Evolutionary conservation across 2,329 filamentous ascomycete species (phyloP).

Genomic region (Monosporascus ibericus): DNA sequence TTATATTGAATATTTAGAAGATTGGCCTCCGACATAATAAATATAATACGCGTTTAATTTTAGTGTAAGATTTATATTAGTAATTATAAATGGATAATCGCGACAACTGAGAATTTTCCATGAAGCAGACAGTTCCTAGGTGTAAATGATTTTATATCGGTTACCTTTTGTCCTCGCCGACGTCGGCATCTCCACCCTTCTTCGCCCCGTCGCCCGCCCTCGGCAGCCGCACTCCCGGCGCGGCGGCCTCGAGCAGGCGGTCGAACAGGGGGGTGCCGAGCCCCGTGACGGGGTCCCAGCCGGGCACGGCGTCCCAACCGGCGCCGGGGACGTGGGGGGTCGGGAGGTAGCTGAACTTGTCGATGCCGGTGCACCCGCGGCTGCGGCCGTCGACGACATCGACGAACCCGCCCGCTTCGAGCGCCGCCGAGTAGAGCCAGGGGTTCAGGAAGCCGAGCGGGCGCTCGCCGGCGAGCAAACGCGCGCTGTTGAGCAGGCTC

Average conservation of each 20-base stretch:
- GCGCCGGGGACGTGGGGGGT: slow-evolving; percentile 25
- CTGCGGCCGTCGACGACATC: slow-evolving; percentile 30
- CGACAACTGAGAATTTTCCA: too few species aligned
- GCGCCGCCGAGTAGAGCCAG: slow-evolving; percentile 43
- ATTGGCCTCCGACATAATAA: too few species aligned
- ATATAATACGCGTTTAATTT: too few species aligned
- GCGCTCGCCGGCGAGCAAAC: slow-evolving; percentile 46
- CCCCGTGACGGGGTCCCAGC: slow-evolving; percentile 43
- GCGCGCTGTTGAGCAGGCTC: slow-evolving; percentile 57
- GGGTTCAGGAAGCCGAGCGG: slow-evolving; percentile 56
- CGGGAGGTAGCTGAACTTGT: slow-evolving; percentile 19
- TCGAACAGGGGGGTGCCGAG: slow-evolving; percentile 38
- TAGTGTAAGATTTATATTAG: too few species aligned
- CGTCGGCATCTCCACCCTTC: too few species aligned
- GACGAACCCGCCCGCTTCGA: slow-evolving; percentile 24
- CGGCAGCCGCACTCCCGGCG: slow-evolving; percentile 8
- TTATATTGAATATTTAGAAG: too few species aligned
- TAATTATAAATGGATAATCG: too few species aligned
- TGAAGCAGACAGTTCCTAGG: too few species aligned
- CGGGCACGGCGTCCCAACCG: slow-evolving; percentile 34
- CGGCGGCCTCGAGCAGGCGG: slow-evolving; percentile 21
- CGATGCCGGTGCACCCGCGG: slow-evolving; percentile 26
- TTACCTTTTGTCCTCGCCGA: too few species aligned
- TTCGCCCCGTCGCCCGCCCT: neutral
- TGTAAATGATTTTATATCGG: too few species aligned